Conservation (phyloP, 2,329 filamentous ascomycete species). For the Cryphonectria japonica region DNA sequence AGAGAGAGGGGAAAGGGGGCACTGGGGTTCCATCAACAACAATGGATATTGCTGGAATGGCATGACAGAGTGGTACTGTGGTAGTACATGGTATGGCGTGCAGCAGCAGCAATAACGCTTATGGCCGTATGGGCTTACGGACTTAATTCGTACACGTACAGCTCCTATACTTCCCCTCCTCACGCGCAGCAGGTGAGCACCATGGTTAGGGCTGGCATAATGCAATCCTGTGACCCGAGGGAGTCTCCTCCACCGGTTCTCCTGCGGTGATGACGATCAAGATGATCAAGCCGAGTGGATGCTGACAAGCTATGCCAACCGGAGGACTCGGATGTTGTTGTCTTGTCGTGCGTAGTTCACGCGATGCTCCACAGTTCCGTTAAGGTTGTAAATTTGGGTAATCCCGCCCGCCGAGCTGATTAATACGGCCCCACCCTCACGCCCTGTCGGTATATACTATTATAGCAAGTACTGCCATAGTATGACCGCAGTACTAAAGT, state of each 20-base stretch:
- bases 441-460: neutral
- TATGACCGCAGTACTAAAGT: neutral
- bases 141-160: neutral
- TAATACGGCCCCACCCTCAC: neutral
- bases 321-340: neutral
- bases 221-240: neutral
- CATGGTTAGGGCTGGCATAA: neutral
- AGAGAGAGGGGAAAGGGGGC: neutral
- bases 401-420: neutral
- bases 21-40: neutral
- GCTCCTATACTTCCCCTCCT: neutral
- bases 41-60: neutral
- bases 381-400: neutral
- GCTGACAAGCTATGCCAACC: neutral
- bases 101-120: neutral
- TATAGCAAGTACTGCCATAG: neutral
- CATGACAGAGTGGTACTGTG: no score
- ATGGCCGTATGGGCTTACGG: neutral
- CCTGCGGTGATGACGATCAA: no score
- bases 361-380: neutral
- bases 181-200: no score
- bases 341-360: no score
- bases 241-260: neutral
- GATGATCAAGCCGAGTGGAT: neutral
- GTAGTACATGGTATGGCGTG: neutral